Evolutionary conservation across 768 basidiomycete species (phyloP), one percentile per base, ranked within the genome.

Genomic region (Naganishia vishniacii): DNA sequence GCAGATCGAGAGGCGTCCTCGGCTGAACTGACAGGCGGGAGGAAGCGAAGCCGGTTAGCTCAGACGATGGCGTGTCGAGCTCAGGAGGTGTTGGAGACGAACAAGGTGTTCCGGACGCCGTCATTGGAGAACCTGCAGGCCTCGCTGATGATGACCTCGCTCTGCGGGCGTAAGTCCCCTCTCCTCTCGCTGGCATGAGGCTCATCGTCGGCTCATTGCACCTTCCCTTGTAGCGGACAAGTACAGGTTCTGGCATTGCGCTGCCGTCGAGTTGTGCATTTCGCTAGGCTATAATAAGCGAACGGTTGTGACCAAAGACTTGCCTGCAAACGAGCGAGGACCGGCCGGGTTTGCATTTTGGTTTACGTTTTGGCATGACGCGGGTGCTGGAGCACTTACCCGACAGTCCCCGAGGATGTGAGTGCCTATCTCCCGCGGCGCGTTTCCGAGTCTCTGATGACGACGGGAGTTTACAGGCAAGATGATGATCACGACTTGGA

Each of bases 101-200:
- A 89, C 75, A 91, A 89, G 79, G 87, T 91, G 25, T 89, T 89
- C 78, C 84, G 91, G 61, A 79, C 90, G 66, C 84, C 89, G 31
- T 84, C 82, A 56, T 78, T 85, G 46, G 88, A 94, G 73, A 87
- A 90, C 78, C 85, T 91, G 62, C 86, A 91, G 40, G 87, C 89
- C 59, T 83, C 85, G 12, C 80, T 92, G 60, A 78, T 93, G 56
- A 84, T 93, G 68, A 91, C 93, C 8, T 23, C 44, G 16, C 53
- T 64, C n/a, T 26, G 29, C 18, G 47, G 41, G 2, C 48, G 62
- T 63, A 20, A 56, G 62, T 63, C 26, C n/a, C n/a, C n/a, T n/a
- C n/a, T n/a, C n/a, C n/a, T n/a, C n/a, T n/a, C n/a, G n/a, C n/a
- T n/a, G n/a, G n/a, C n/a, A n/a, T n/a, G n/a, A n/a, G n/a, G 3